phyloP scores from a whole-genome alignment of 306 rosid species.

The Cicer chorassanicum region DNA sequence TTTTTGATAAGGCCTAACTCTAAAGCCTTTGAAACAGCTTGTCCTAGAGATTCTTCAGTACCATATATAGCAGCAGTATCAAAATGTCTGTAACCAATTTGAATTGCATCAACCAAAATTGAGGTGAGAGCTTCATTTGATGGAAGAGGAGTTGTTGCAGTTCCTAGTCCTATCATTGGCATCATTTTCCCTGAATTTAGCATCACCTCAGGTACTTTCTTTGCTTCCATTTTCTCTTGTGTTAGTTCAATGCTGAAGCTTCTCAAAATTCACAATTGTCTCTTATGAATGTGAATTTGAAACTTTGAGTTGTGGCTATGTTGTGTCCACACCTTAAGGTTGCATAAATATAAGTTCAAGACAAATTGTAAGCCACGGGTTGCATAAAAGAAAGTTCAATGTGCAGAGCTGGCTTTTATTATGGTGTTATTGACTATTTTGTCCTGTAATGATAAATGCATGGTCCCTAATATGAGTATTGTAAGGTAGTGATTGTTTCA shows the following conservation, averaged over 20 bases:
- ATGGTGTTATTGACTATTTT: background rate
- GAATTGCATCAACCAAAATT: slow-evolving; percentile 32
- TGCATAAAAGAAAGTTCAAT: background rate
- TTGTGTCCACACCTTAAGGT: slow-evolving; percentile 19
- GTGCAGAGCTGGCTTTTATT: background rate
- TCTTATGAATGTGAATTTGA: background rate
- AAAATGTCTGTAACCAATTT: slow-evolving; percentile 46
- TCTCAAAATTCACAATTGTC: slow-evolving; percentile 16
- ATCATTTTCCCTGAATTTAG: slow-evolving; percentile 47
- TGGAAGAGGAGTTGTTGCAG: slow-evolving; percentile 41
- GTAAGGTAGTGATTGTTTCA: background rate
- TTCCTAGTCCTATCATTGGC: slow-evolving; percentile 48
- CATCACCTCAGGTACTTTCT: slow-evolving; percentile 33
- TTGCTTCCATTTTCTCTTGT: slow-evolving; percentile 40
- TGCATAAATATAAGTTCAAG: background rate
- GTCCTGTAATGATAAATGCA: background rate
- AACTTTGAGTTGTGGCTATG: slow-evolving; percentile 19
- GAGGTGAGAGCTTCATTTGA: slow-evolving; percentile 34
- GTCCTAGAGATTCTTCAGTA: slow-evolving; percentile 50
- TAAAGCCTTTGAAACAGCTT: slow-evolving; percentile 50
- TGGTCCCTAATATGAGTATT: slow-evolving; percentile 9
- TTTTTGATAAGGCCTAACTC: slow-evolving; percentile 50
- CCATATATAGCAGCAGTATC: slow-evolving; percentile 52
- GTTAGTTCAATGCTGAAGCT: slow-evolving; percentile 20
- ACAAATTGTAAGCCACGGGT: slow-evolving; percentile 2